Evolutionary conservation across 2,329 filamentous ascomycete genomes (phyloP), one percentile per base, ranked within the genome.

Genomic region (Ceratocystiopsis brevicomis): DNA sequence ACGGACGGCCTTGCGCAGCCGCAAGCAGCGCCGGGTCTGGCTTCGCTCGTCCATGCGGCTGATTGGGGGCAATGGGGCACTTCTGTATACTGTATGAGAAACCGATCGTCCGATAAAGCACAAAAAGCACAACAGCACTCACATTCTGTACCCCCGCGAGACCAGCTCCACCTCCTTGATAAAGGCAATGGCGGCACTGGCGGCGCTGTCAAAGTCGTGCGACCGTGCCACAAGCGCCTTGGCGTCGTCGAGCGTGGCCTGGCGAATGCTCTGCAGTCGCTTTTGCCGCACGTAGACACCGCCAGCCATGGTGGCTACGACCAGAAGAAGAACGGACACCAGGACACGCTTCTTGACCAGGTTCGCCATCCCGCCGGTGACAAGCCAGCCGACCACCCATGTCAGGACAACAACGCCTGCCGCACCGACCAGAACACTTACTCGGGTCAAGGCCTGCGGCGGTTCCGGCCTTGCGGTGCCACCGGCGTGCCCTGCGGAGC

Each of bases 161-260:
- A 95, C 86, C 32, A 95, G 69, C 62, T 95, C 87, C n/a, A 95
- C 86, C 61, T 95, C 87, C 58, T 94, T 87, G 48, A 95, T 79
- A 47, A 94, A 71, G 35, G 81, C 76, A 44, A 94, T 66, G 3
- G 83, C 81, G 32, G 83, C 80, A 36, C 78, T 77, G 37, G 74
- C 77, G 18, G 79, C 78, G 37, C 78, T 74, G 59, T 95, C 86
- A 52, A 92, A 85, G 41, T 78, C 76, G 55, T 92, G 84, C 36
- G 85, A 77, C 53, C 76, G 78, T 39, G 73, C 67, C 39, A 90
- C 76, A 50, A 93, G 76, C 1, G 66, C 61, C 12, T 74, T 73
- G 6, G 81, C 76, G 48, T 78, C 75, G 33, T 74, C 67, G 35
- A 93, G 67, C 0, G 81, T 78, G 56, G 87, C 78, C 42, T 80